Percentiles rank a stretch among this genome's conserved stretches.
Conservation (phyloP, 805 yeast genomes). For the Myxozyma vanderwaltii region DNA sequence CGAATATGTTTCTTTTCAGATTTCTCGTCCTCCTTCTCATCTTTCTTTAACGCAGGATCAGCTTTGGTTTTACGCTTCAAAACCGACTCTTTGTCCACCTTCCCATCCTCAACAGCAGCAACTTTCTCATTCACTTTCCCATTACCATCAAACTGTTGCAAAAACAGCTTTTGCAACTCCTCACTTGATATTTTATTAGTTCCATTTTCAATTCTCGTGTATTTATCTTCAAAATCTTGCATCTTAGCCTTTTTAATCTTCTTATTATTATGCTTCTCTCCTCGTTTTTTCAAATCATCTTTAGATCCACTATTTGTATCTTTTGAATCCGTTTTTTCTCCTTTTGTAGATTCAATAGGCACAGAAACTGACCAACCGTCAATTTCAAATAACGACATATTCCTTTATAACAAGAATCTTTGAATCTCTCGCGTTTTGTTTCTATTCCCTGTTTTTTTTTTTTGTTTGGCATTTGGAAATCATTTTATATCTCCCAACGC, state of each 20-base stretch:
- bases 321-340: not conserved
- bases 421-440: too few relatives aligned
- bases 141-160: constrained; percentile 12
- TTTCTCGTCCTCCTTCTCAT: not conserved
- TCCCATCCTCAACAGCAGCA: constrained; percentile 13
- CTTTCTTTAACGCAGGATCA: not conserved
- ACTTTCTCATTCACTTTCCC: not conserved
- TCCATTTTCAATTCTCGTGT: not conserved
- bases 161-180: constrained; percentile 26
- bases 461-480: not conserved
- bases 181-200: constrained; percentile 19
- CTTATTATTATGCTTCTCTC: not conserved
- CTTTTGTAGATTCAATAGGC: not conserved
- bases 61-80: not conserved
- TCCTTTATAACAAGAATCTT: too few relatives aligned
- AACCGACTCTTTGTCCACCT: constrained; percentile 14
- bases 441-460: not conserved
- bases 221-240: constrained; percentile 1
- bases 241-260: constrained; percentile 1
- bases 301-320: not conserved
- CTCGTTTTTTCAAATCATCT: too few relatives aligned
- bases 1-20: not conserved
- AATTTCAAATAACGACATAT: constrained; percentile 26
- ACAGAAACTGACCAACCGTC: constrained; percentile 30
- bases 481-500: not conserved